Evolutionary conservation across 176 grass and related monocot genomes (phyloP).

Genomic region (Pontederia crassipes): DNA sequence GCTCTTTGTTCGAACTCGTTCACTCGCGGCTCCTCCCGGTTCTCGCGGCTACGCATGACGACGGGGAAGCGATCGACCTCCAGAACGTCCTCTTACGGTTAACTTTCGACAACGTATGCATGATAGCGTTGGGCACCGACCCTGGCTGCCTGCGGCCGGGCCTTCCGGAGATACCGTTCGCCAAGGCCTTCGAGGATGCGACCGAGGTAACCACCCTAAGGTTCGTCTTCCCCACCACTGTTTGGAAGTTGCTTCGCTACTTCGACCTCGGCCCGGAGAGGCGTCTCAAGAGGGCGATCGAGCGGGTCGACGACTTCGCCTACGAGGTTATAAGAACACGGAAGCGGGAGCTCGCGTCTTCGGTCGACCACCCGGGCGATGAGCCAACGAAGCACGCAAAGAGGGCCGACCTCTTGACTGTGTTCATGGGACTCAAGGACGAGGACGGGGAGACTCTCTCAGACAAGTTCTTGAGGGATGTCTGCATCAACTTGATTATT

Average conservation of each 20-base stretch:
- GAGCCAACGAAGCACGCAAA: not conserved
- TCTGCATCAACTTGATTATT: slow-evolving; percentile 96
- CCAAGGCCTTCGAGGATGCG: slow-evolving; percentile 81
- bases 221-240: slow-evolving; percentile 68
- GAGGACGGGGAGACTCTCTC: slow-evolving; percentile 38
- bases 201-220: slow-evolving; percentile 73
- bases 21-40: slow-evolving; percentile 68
- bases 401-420: slow-evolving; percentile 64
- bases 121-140: slow-evolving; percentile 87
- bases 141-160: slow-evolving; percentile 56
- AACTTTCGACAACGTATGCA: slow-evolving; percentile 96
- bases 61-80: slow-evolving; percentile 35
- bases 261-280: slow-evolving; percentile 56
- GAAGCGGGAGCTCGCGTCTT: slow-evolving; percentile 43
- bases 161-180: slow-evolving; percentile 84
- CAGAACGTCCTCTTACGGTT: slow-evolving; percentile 85
- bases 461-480: slow-evolving; percentile 87
- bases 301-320: slow-evolving; percentile 66
- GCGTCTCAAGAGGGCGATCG: slow-evolving; percentile 39
- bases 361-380: not conserved
- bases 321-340: slow-evolving; percentile 68
- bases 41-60: slow-evolving; percentile 25
- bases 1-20: slow-evolving; percentile 70
- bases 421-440: slow-evolving; percentile 57
- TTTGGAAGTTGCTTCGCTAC: slow-evolving; percentile 68